A percentile compares a stretch with the other conserved stretches of the same genome.
Evolutionary conservation across 768 basidiomycete species (phyloP).

Genomic region (Lactifluus piperatus): DNA sequence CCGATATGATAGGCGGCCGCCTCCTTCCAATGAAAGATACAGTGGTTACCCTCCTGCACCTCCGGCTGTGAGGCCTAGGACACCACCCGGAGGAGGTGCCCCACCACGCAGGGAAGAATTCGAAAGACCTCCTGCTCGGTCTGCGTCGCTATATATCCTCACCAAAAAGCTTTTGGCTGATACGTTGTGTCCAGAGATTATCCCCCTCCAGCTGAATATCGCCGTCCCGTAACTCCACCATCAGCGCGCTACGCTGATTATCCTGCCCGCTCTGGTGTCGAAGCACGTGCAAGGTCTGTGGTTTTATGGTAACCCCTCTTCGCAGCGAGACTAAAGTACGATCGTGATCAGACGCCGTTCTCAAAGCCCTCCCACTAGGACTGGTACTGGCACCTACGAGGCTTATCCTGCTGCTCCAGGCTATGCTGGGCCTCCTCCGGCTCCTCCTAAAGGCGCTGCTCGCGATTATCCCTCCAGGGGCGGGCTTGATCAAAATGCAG

Average conservation of each 20-base stretch:
- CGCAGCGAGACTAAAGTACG: not conserved
- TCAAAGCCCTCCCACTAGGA: conserved; percentile 21
- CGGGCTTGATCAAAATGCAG: conserved; percentile 19
- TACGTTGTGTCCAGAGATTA: conserved; percentile 17
- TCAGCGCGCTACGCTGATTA: conserved; percentile 22
- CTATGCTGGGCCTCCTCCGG: conserved; percentile 18
- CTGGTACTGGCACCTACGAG: conserved; percentile 20
- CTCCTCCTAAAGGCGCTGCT: conserved; percentile 19
- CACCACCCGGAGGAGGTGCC: conserved; percentile 15
- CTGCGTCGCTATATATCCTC: not conserved
- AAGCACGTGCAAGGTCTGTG: conserved; percentile 17
- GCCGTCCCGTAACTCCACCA: conserved; percentile 24
- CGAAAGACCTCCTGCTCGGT: conserved; percentile 19
- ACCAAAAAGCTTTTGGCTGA: not conserved
- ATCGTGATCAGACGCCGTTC: conserved; percentile 18
- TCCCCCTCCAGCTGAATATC: conserved; percentile 19
- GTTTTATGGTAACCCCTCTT: not conserved
- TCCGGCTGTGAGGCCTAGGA: conserved; percentile 33
- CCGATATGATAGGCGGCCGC: conserved; percentile 48
- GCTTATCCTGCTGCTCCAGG: conserved; percentile 17
- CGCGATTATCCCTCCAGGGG: conserved; percentile 21
- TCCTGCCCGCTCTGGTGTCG: conserved; percentile 21
- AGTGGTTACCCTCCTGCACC: conserved; percentile 30
- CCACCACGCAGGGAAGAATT: conserved; percentile 28
- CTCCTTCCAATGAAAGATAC: conserved; percentile 37